These are phyloP conservation scores for Pythium dissotocum DNA, from an alignment of 352 stramenopile genomes.

Conservation along the genomic window DNA sequence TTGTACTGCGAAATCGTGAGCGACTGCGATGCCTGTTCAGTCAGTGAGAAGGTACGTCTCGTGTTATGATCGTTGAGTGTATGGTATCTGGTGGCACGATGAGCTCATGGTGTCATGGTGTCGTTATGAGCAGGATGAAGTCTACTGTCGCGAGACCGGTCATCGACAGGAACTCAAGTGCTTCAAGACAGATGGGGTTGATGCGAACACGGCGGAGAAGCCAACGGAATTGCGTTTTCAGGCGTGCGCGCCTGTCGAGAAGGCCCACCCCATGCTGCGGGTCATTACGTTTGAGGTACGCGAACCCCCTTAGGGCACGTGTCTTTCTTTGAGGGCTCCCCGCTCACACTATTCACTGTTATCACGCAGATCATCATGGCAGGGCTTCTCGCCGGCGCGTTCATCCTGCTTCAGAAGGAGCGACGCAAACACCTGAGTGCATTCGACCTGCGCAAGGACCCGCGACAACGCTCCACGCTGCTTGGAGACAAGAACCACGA, in stretches of 20 bases:
- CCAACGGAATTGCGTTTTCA: slow-evolving; percentile 51
- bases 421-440: slow-evolving; percentile 76
- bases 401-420: slow-evolving; percentile 56
- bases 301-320: not conserved
- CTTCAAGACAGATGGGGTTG: slow-evolving; percentile 29
- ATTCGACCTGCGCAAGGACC: slow-evolving; percentile 76
- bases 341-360: not conserved
- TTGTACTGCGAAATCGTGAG: slow-evolving; percentile 58
- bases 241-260: slow-evolving; percentile 46
- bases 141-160: slow-evolving; percentile 65
- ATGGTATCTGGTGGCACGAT: not conserved
- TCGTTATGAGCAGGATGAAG: slow-evolving; percentile 40
- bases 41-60: slow-evolving; percentile 61
- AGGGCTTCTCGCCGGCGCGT: slow-evolving; percentile 41
- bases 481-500: slow-evolving; percentile 42
- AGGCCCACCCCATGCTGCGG: slow-evolving; percentile 35
- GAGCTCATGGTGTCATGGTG: not conserved
- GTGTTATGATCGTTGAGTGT: not conserved
- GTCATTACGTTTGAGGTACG: slow-evolving; percentile 81
- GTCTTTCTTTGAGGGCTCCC: not conserved
- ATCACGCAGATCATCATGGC: slow-evolving; percentile 52
- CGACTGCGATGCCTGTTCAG: slow-evolving; percentile 54
- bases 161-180: slow-evolving; percentile 73
- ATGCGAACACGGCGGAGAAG: slow-evolving; percentile 22
- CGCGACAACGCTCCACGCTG: slow-evolving; percentile 50